Evolutionary conservation across 129 eudicot species (phyloP).

Genomic region (Tanacetum coccineum): DNA sequence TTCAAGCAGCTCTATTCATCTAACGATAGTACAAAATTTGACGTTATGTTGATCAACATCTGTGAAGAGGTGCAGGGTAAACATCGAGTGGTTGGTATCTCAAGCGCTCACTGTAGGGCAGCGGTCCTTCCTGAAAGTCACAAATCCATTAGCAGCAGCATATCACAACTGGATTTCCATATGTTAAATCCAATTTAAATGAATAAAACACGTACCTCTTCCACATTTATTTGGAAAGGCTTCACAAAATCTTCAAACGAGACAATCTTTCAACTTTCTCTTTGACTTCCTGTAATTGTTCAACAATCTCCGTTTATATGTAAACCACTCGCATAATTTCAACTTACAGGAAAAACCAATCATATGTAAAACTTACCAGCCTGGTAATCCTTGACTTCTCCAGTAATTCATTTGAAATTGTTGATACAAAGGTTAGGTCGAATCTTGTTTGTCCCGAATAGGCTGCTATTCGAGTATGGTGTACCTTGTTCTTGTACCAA

Average conservation of each 20-base stretch:
- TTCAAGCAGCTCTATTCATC: no score
- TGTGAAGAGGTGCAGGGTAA: no score
- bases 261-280: conserved; percentile 54
- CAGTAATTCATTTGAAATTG: conserved; percentile 54
- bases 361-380: conserved; percentile 45
- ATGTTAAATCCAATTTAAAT: background rate
- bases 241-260: conserved; percentile 83
- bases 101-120: conserved; percentile 39
- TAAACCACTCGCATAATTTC: background rate
- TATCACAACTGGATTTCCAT: no score
- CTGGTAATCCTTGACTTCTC: conserved; percentile 82
- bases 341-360: background rate
- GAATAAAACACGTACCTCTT: conserved; percentile 41
- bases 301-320: conserved; percentile 1
- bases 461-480: no score
- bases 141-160: background rate
- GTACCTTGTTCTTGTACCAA: no score
- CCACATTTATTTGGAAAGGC: conserved; percentile 63
- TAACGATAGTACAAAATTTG: no score
- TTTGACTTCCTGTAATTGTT: conserved; percentile 59
- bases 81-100: no score
- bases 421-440: no score
- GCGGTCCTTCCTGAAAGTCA: conserved; percentile 69
- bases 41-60: no score
- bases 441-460: no score